Conservation (phyloP, 768 basidiomycete species). For the Pulveroboletus frians region DNA sequence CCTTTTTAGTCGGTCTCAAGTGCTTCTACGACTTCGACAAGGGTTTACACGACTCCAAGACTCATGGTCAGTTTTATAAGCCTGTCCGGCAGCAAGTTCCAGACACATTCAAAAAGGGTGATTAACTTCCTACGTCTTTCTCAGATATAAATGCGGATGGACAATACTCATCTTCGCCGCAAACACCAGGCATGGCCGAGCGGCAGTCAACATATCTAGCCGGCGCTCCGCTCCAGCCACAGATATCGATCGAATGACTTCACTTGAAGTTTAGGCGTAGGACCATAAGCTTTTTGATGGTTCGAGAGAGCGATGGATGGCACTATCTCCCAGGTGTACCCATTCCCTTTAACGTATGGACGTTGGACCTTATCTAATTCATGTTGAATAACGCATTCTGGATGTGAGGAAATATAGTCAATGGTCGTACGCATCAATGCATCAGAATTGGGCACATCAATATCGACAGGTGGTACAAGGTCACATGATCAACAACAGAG, state of each 20-base stretch:
- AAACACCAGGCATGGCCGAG: conserved; percentile 43
- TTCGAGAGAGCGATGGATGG: background rate
- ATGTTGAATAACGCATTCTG: conserved; percentile 1
- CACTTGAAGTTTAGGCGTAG: background rate
- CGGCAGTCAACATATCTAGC: conserved; percentile 41
- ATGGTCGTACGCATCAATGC: background rate
- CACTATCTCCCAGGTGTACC: background rate
- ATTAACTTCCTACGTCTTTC: conserved; percentile 24
- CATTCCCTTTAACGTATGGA: conserved; percentile 17
- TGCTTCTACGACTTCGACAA: conserved; percentile 81
- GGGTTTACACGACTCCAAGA: conserved; percentile 70
- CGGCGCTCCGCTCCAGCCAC: conserved; percentile 46
- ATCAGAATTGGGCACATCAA: background rate
- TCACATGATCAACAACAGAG: background rate
- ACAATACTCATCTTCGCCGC: conserved; percentile 37
- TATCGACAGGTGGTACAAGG: background rate
- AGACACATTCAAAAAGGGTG: conserved; percentile 31
- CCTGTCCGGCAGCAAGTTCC: conserved; percentile 25
- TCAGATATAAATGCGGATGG: conserved; percentile 47
- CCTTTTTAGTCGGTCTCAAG: conserved; percentile 69
- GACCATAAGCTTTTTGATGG: conserved; percentile 1
- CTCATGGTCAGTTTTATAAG: conserved; percentile 56
- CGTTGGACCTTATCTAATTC: conserved; percentile 15
- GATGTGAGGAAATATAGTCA: background rate
- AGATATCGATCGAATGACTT: conserved; percentile 73